A percentile compares a stretch with the other conserved stretches of the same genome.
Evolutionary conservation across 1,284 basidiomycete genomes (phyloP).

Genomic region (Leccinum griseonigrum): DNA sequence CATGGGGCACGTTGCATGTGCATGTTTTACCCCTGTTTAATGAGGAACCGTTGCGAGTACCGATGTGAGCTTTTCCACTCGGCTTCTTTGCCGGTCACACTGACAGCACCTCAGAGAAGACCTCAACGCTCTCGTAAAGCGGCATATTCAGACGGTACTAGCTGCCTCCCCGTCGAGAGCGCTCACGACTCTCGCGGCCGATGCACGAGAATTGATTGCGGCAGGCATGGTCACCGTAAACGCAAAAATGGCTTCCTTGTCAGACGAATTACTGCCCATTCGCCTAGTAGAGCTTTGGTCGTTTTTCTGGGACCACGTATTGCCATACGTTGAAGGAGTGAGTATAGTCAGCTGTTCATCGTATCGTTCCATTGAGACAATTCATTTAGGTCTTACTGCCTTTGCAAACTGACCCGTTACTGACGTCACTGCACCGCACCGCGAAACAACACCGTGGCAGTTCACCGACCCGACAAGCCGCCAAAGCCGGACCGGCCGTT

Average conservation of each 20-base stretch:
- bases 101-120: constrained; percentile 65
- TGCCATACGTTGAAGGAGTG: constrained; percentile 88
- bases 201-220: constrained; percentile 80
- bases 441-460: constrained; percentile 57
- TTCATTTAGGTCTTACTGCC: constrained; percentile 64
- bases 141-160: constrained; percentile 71
- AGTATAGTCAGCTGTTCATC: constrained; percentile 27
- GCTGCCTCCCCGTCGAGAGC: constrained; percentile 65
- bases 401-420: constrained; percentile 68
- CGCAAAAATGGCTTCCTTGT: constrained; percentile 72
- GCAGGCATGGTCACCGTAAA: constrained; percentile 92
- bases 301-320: constrained; percentile 92
- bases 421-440: constrained; percentile 64
- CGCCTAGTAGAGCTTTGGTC: constrained; percentile 88
- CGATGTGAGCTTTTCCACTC: constrained; percentile 58
- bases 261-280: constrained; percentile 72
- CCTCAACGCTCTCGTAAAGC: constrained; percentile 76
- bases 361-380: constrained; percentile 3
- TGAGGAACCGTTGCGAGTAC: constrained; percentile 82
- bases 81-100: not conserved
- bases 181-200: constrained; percentile 67
- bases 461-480: constrained; percentile 52
- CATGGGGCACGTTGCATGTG: constrained; percentile 83
- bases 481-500: constrained; percentile 41
- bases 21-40: constrained; percentile 91